Evolutionary conservation across 495 filamentous ascomycete species (phyloP), one percentile per base, ranked within the genome.

Genomic region (Aspergillus diversus): DNA sequence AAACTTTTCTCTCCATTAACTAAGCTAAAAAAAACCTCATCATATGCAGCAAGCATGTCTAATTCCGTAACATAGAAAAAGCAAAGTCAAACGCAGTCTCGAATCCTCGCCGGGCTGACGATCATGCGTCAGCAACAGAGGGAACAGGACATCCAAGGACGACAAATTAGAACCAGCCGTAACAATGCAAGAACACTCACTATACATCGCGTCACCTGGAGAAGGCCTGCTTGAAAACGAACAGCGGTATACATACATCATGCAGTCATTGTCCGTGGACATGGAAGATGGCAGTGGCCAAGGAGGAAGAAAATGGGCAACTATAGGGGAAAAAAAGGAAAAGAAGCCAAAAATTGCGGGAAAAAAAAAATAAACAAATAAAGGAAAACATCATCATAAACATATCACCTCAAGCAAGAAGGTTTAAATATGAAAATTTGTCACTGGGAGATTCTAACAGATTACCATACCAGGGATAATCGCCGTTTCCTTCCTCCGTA

Each of bases 231-330:
- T 61, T 66, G 55, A 69, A 66, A 62, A 52, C 15, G 37, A 65
- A 64, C 52, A 67, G 68, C 62, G 60, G 66, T 77, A 78, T 76
- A 74, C 74, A 68, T 75, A 78, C 74, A 76, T 75, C 72, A 74
- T 71, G 69, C 67, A 72, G 68, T 75, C 73, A 75, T 74, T 61
- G 71, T 75, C 72, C 69, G 66, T 73, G 67, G 69, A 72, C 53
- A 69, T 70, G 60, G 59, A 60, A 72, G 61, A 55, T 58, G 63
- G 67, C 61, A 64, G 34, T 57, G 21, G 47, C 60, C 48, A 58
- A 27, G 21, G 21, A 27, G 21, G 21, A 27, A 27, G 21, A 27
- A 27, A 27, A 27, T 27, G 21, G 21, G 21, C 1, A 27, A 27
- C 52, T 48, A 49, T 27, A 48, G 62, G 21, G 21, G 57, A 63